These are phyloP conservation scores for Acanthamoeba healyi DNA, from an alignment of 208 protist genomes.

Conservation along the genomic window DNA sequence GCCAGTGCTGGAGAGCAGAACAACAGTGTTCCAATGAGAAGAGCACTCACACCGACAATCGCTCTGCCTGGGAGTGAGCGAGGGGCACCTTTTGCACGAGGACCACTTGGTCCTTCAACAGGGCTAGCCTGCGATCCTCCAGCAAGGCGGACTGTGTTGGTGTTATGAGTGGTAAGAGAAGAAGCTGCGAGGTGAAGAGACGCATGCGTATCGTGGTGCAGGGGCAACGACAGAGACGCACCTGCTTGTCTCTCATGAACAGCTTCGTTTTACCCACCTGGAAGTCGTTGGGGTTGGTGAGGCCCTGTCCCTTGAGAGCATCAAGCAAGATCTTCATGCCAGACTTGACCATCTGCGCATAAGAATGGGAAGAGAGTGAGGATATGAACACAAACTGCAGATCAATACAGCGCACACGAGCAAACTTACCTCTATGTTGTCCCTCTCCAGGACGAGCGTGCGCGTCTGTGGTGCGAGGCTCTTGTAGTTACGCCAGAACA, in stretches of 20 bases:
- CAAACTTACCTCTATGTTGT: too few relatives aligned
- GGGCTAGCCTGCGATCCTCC: not conserved
- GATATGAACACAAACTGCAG: too few relatives aligned
- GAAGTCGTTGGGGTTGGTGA: not conserved
- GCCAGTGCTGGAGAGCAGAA: too few relatives aligned
- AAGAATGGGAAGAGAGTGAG: too few relatives aligned
- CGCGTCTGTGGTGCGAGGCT: not conserved
- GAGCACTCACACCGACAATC: too few relatives aligned
- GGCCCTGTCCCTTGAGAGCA: not conserved
- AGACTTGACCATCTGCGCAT: not conserved
- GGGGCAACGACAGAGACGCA: not conserved
- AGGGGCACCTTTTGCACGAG: not conserved
- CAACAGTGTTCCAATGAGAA: too few relatives aligned
- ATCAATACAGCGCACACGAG: too few relatives aligned
- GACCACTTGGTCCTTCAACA: not conserved
- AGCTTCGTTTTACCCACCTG: slow-evolving; percentile 41
- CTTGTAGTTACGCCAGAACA: not conserved
- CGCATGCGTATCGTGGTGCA: not conserved
- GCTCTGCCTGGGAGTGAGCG: too few relatives aligned
- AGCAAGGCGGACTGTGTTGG: not conserved
- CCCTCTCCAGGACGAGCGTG: not conserved
- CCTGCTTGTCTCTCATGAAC: slow-evolving; percentile 2
- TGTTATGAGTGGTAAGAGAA: too few relatives aligned
- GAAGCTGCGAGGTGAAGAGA: not conserved
- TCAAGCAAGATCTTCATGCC: not conserved